These are phyloP conservation scores for Penicillium sp. DNA, from an alignment of 2,329 filamentous ascomycete genomes.

Conservation along the genomic window DNA sequence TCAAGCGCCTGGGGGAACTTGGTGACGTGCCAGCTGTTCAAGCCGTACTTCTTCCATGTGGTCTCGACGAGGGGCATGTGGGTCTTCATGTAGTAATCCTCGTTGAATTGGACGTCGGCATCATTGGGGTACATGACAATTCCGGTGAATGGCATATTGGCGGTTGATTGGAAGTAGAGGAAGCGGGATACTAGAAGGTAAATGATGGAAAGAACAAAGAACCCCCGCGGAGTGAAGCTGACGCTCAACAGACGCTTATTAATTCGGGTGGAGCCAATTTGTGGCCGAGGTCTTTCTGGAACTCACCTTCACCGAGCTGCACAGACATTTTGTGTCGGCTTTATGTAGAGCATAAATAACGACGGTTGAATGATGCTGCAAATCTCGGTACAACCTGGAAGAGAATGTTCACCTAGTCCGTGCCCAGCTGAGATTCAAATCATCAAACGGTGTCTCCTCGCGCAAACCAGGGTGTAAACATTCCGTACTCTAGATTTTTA, in stretches of 20 bases:
- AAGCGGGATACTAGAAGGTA: not conserved
- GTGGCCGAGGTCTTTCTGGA: not conserved
- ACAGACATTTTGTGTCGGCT: too few species aligned
- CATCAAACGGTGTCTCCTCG: too few species aligned
- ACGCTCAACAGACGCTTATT: not conserved
- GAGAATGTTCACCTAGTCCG: too few species aligned
- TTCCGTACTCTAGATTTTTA: too few species aligned
- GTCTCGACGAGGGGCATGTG: constrained; percentile 27
- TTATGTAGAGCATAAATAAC: too few species aligned
- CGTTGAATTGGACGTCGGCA: constrained; percentile 20
- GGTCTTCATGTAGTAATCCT: constrained; percentile 24
- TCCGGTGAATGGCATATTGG: constrained; percentile 20
- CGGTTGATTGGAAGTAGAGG: not conserved
- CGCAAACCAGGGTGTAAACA: too few species aligned
- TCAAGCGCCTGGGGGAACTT: constrained; percentile 18
- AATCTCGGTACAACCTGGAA: too few species aligned
- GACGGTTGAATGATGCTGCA: too few species aligned
- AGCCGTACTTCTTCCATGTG: constrained; percentile 18
- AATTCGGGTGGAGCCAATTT: not conserved
- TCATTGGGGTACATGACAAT: constrained; percentile 26
- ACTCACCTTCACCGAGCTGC: not conserved
- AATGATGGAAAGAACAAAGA: not conserved
- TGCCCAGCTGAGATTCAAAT: too few species aligned
- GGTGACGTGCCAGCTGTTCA: constrained; percentile 19
- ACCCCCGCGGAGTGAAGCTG: not conserved